Base-by-base conservation (phyloP, 768 basidiomycete species). In the Serendipita sp. region DNA sequence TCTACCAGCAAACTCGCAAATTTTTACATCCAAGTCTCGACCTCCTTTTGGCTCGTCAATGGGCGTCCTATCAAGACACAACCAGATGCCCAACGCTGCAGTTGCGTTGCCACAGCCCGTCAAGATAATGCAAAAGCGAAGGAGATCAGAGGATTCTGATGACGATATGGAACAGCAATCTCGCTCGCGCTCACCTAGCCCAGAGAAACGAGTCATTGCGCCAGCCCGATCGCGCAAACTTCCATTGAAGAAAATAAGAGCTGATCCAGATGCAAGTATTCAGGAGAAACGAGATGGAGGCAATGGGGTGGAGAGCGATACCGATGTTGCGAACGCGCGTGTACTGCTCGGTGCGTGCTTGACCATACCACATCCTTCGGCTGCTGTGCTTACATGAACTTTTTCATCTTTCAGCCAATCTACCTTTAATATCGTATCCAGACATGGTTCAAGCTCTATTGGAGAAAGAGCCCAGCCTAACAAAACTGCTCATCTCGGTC, bases 271-370 rank as follows among this genome's bases (percentile, higher is more conserved):
- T 64, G 79, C 79, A 18, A 77, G 77, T 44, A 72, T 76, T 41
- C 66, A 72, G 0, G 69, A 70, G 4, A 85, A 84, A 73, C 81
- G 82, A 67, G 77, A 75, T 64, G 85, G 81, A 68, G 71, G 73
- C 4, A 16, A 68, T 41, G 70, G 71, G 16, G 30, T 71, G 44
- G 78, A 77, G 51, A 81, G 74, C 8, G 41, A 41, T 13, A 77
- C 82, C 44, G 81, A 82, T 68, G 86, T 87, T 70, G 81, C 91
- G 7, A 86, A 89, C 71, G 81, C 88, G 48, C 91, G 90, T 30
- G 81, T 91, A 38, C 73, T 92, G 65, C 78, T 92, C 65, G 90
- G 90, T 89, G 71, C 65, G 84, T 74, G 45, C 60, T 34, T n/a
- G 32, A 15, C 62, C 48, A 52, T 38, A 63, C 32, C 60, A 47